Percentiles rank a stretch among this genome's conserved stretches.
Evolutionary conservation across 345 rosid genomes (phyloP).

Genomic region (Syzygium grande): DNA sequence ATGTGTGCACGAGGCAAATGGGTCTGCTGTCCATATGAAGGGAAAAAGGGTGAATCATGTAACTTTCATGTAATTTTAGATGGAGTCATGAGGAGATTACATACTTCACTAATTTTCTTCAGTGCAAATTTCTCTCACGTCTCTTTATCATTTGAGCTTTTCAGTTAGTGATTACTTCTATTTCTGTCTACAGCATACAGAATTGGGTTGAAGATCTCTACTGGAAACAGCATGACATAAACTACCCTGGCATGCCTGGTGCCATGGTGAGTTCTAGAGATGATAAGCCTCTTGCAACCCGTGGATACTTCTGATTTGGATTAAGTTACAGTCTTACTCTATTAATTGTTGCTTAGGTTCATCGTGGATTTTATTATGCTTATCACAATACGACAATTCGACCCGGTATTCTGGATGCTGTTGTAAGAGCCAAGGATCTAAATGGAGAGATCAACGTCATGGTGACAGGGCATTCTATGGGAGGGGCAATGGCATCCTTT

Average conservation of each 20-base stretch:
- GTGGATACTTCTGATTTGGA: neutral
- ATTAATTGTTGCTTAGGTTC: constrained; percentile 42
- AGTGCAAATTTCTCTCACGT: neutral
- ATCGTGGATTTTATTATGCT: constrained; percentile 87
- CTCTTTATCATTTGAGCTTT: neutral
- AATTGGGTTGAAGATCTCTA: constrained; percentile 88
- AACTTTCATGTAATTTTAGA: neutral
- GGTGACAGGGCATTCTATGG: constrained; percentile 98
- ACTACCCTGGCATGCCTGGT: constrained; percentile 90
- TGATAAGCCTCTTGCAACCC: neutral
- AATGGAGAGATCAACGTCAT: constrained; percentile 64
- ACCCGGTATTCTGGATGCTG: constrained; percentile 60
- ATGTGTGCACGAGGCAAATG: neutral
- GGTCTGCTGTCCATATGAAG: neutral
- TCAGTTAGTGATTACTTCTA: neutral
- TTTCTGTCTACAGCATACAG: constrained; percentile 52
- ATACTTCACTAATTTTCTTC: neutral
- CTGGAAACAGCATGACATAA: constrained; percentile 92
- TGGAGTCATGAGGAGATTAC: neutral
- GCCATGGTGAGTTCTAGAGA: constrained; percentile 58
- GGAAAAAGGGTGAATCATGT: neutral
- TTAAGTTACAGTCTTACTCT: neutral
- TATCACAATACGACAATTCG: constrained; percentile 90
- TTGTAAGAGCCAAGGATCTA: constrained; percentile 40
- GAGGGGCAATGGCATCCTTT: constrained; percentile 94